Conservation (phyloP, 768 basidiomycete species). For the Boletellus ananiceps region DNA sequence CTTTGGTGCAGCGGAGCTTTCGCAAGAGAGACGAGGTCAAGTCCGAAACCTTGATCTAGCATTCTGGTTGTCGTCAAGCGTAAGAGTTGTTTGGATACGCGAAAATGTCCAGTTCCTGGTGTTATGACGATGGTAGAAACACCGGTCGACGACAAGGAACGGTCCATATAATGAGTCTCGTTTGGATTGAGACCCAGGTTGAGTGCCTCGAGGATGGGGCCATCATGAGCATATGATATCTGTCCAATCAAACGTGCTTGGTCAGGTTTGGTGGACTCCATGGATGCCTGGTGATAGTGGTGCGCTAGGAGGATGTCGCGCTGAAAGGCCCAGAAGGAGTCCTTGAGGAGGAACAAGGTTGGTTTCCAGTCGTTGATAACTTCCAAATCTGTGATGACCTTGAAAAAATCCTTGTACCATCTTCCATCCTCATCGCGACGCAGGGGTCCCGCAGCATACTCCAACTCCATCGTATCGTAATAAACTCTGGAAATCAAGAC, state of each 20-base stretch:
- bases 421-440: conserved; percentile 66
- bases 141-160: conserved; percentile 88
- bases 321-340: conserved; percentile 88
- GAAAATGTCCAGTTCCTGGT: conserved; percentile 91
- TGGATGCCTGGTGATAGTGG: conserved; percentile 71
- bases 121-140: conserved; percentile 80
- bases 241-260: conserved; percentile 70
- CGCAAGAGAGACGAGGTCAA: conserved; percentile 83
- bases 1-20: conserved; percentile 92
- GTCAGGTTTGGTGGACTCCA: conserved; percentile 41
- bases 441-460: conserved; percentile 80
- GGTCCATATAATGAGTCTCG: conserved; percentile 93
- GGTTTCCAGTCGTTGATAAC: conserved; percentile 84
- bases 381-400: conserved; percentile 91
- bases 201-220: conserved; percentile 91
- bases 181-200: conserved; percentile 90
- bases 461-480: conserved; percentile 76
- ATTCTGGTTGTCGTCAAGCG: conserved; percentile 90
- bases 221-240: conserved; percentile 86
- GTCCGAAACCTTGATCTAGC: conserved; percentile 87
- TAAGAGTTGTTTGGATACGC: conserved; percentile 85
- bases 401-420: conserved; percentile 96
- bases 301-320: conserved; percentile 87
- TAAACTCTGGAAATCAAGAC: conserved; percentile 91
- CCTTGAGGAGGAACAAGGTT: conserved; percentile 81